Base-by-base conservation (phyloP, 2,329 filamentous ascomycete genomes). In the Monilinia fructicola region DNA sequence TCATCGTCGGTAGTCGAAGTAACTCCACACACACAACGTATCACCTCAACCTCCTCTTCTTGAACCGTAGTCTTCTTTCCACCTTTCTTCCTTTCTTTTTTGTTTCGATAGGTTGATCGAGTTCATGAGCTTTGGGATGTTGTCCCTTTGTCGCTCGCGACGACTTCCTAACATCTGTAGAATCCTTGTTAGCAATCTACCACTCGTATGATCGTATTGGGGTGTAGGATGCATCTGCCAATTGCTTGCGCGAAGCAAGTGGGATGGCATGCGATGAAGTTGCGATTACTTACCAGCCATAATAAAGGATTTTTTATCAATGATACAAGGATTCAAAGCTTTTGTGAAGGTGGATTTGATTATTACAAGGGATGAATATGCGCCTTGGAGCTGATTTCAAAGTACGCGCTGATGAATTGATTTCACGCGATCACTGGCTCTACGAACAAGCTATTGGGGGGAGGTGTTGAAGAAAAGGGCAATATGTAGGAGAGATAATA, bases 61-160 rank as follows among this genome's bases (percentile, higher is more conserved):
- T 78, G 78, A 28, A 77, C 75, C n/a, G 71, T 69, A 83, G 69
- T 69, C 79, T 86, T 89, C 79, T 82, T 88, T 74, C 71, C 79
- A 80, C 73, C 81, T 81, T 73, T 79, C 82, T 82, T 21, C 67
- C 68, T 66, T 77, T 77, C 71, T 88, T 88, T 64, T 84, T 80
- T 11, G 79, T 78, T 66, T 85, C 81, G 67, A 81, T 76, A 3
- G 81, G 81, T 69, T 84, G 82, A 67, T 92, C 90, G 72, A 91
- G 85, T 66, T 90, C 84, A 76, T 97, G 93, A 73, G 90, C 90
- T 79, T 97, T 97, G 35, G 88, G 90, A 79, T 98, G 93, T 75
- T 97, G 93, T 77, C 95, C 95, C 77, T 99, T 99, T 71, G 95
- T 99, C 74, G 94, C 93, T 75, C 95, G 90, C 71, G 95, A 93